phyloP scores from a whole-genome alignment of 1,284 basidiomycete genomes.

The Schizophyllum amplum region DNA sequence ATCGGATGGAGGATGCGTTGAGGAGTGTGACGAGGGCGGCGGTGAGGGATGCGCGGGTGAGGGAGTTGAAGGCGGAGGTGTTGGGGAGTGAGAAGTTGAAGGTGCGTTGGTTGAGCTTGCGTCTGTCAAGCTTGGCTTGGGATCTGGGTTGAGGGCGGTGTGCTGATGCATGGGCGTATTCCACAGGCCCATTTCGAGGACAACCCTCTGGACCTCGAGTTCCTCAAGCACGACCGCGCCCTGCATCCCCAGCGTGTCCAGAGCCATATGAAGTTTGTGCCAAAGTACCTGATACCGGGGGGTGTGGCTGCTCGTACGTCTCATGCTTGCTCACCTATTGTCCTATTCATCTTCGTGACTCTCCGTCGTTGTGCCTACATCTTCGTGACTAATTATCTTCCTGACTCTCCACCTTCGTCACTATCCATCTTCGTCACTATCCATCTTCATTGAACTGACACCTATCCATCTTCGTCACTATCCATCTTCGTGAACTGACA shows the following conservation, averaged over 20 bases:
- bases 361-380: no score
- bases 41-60: slow-evolving; percentile 87
- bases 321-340: no score
- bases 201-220: slow-evolving; percentile 91
- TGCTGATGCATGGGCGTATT: not conserved
- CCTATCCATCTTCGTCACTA: no score
- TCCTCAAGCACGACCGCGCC: slow-evolving; percentile 90
- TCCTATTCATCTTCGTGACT: no score
- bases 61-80: slow-evolving; percentile 92
- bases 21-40: slow-evolving; percentile 81
- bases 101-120: slow-evolving; percentile 43
- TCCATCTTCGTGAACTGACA: slow-evolving; percentile 15
- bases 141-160: not conserved
- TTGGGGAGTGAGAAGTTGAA: slow-evolving; percentile 95
- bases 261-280: slow-evolving; percentile 93
- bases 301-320: slow-evolving; percentile 43
- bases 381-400: no score
- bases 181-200: slow-evolving; percentile 93
- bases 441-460: no score
- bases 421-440: no score
- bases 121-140: no score
- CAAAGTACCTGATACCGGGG: slow-evolving; percentile 86
- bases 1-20: slow-evolving; percentile 96
- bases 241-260: slow-evolving; percentile 84
- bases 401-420: no score